Evolutionary conservation across 1,284 basidiomycete species (phyloP), one percentile per base, ranked within the genome.

Genomic region (Leccinum proliferum): DNA sequence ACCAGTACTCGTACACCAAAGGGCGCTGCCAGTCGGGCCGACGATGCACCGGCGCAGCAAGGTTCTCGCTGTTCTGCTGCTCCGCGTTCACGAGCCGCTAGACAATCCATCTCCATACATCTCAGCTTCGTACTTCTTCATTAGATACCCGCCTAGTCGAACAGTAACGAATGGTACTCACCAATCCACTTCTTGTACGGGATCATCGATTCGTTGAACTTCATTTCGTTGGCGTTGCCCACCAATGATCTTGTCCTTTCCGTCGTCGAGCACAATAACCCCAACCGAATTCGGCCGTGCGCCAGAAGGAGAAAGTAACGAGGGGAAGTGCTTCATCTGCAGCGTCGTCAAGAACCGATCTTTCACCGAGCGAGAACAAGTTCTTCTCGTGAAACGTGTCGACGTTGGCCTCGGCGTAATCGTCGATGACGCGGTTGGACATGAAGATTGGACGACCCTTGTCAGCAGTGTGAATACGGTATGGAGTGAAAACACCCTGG

Each of bases 361-460:
- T 34, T n/a, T 43, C 41, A 41, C 68, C 68, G 12, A 99, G 88
- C 14, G 93, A 93, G 72, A 99, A 88, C 74, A 99, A 74, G 73
- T 99, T 99, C 87, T 98, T 99, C 84, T 97, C 93, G 83, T 96
- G 93, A 60, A 96, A 77, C 0, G 93, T 96, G 72, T 96, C 93
- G 67, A 96, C 90, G 65, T 93, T 88, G 63, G 92, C 90, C 68
- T 98, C 96, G 0, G 93, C 84, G 74, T 98, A 99, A 68, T 98
- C 96, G 74, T 97, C 92, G 71, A 99, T 95, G 77, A 99, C 87
- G 59, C 93, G 89, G 74, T 94, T 96, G 61, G 95, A 96, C 74
- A 98, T 94, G 82, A 99, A 93, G 73, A 98, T 87, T 1, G 96
- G 96, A 57, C 95, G 92, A 60, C 96, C 94, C 75, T 96, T 98